Base-by-base conservation (phyloP, 2,329 filamentous ascomycete genomes). In the Botrytis byssoidea region DNA sequence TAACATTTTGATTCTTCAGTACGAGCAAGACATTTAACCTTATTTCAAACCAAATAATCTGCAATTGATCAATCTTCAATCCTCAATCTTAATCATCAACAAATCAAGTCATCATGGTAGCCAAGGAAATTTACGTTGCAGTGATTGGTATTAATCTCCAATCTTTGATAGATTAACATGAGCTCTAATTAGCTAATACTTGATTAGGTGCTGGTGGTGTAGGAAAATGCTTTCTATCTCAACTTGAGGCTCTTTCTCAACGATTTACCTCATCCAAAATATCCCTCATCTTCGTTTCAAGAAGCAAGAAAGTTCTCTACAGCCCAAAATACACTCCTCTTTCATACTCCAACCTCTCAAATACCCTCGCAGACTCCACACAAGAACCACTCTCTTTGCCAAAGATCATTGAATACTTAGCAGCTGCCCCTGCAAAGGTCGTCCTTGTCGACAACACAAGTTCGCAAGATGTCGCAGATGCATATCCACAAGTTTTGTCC, bases 401-500 rank as follows among this genome's bases (percentile, higher is more conserved):
- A 61, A 88, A 95, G 79, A 88, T 97, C 57, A 89, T 91, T 77
- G 89, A 92, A 48, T 97, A 93, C 83, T 91, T 99, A 64, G 88
- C 90, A 74, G 88, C 88, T 61, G 92, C 94, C 1, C 94, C 94
- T 3, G 89, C 90, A 75, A 93, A 92, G 81, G 90, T 92, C 61
- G 87, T 99, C 63, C 86, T 99, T 44, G 91, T 99, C 77, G 96
- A 99, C 87, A 98, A 98, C 85, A 99, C 96, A 70, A 97, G 93
- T 83, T 95, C 93, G 78, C 92, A 95, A 79, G 91, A 92, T 76
- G 88, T 99, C 44, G 96, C 95, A 67, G 89, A 93, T 75, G 85
- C 89, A 44, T 99, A 99, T 83, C 95, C 96, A 1, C 83, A 88
- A 65, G 93, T 97, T 83, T 86, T 99, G 75, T 88, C 89, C 79